Base-by-base conservation (phyloP, 139 green algal genomes). In the Coelastrella sp. region DNA sequence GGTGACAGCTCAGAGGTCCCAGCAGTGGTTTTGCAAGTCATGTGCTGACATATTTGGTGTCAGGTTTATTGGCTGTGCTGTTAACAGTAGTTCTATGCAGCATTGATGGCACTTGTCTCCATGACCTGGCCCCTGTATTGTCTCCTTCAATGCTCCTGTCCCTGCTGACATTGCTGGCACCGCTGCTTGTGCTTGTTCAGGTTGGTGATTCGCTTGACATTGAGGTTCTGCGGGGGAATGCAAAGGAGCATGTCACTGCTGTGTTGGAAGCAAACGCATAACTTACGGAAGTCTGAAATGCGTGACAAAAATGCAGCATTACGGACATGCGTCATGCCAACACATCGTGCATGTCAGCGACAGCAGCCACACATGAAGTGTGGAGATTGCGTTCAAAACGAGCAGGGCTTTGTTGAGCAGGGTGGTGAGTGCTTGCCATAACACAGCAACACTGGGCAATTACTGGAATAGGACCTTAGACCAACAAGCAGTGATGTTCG, bases 191-290 rank as follows among this genome's bases (percentile, higher is more conserved):
- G 14, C 5, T 61, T 58, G 65, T 66, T 6, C 78, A 94, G 91
- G 89, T 97, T 27, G 94, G 94, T 4, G 92, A 96, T 61, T 89
- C 83, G 9, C 87, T 96, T 15, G 87, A 93, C 87, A 90, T 97
- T 7, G 90, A 94, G 87, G 90, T 96, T 61, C 87, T 95, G 78
- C 84, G 94, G 7, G 93, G 91, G 57, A 93, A 93, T 78, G 78
- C 79, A 20, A 94, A 93, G 56, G 80, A 95, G 87, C 90, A 95
- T 25, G 80, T 96, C n/a, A 74, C 19, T 6, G 91, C 95, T 7
- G 89, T 70, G 15, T 87, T 96, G 70, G 92, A 95, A 82, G 35
- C 93, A 0, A 93, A 91, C 35, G 85, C 85, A 9, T 90, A 65
- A 90, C 22, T 49, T 49, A 49, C 3, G 35, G 35, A 49, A 49